phyloP scores from a whole-genome alignment of 257 asterid genomes.

The Anisodus acutangulus region DNA sequence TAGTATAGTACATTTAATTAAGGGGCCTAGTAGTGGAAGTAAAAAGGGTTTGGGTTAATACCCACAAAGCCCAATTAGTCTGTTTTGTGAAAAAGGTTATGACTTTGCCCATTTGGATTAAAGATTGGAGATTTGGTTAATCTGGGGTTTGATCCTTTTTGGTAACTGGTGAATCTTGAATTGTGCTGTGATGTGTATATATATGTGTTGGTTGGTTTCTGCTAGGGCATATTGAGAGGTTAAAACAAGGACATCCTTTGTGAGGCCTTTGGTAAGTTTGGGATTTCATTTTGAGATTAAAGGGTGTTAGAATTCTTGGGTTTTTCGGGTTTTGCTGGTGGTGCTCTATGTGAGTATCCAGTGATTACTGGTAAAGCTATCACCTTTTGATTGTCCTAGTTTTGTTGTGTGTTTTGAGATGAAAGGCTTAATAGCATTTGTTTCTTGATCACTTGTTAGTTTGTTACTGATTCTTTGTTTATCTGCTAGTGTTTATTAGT shows the following conservation, averaged over 20 bases:
- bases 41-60: constrained; percentile 39
- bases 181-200: constrained; percentile 17
- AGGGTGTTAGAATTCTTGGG: constrained; percentile 26
- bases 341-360: constrained; percentile 16
- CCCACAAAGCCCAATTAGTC: constrained; percentile 36
- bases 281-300: constrained; percentile 32
- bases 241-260: constrained; percentile 30
- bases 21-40: constrained; percentile 36
- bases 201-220: constrained; percentile 30
- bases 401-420: constrained; percentile 28
- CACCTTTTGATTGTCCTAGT: constrained; percentile 25
- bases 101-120: constrained; percentile 42
- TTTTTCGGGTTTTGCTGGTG: constrained; percentile 25
- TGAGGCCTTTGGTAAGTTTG: constrained; percentile 29
- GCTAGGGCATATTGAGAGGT: constrained; percentile 33
- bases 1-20: constrained; percentile 36
- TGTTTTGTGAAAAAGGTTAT: constrained; percentile 38
- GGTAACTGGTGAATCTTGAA: constrained; percentile 29
- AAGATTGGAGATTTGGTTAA: constrained; percentile 43
- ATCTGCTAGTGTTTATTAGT: neutral
- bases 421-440: constrained; percentile 23
- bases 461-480: constrained; percentile 22
- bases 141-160: constrained; percentile 31
- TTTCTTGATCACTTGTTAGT: constrained; percentile 28
- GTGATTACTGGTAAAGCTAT: constrained; percentile 25